phyloP scores from a whole-genome alignment of 352 stramenopile species.

The Phytophthora crassamura region DNA sequence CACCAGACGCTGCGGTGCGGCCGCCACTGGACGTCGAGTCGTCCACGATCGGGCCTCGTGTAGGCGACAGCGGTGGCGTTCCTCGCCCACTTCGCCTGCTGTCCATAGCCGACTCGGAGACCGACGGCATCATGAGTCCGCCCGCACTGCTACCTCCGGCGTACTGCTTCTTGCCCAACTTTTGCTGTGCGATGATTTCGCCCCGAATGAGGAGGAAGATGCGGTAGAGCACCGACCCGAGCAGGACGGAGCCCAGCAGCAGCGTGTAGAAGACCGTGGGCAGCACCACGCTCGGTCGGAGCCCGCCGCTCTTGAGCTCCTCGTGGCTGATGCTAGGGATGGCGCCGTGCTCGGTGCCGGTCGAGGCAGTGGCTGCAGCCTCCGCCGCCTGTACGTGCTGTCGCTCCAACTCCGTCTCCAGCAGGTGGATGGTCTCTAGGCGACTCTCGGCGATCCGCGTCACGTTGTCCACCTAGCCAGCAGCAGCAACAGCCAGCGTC shows the following conservation, averaged over 20 bases:
- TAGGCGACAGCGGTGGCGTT: conserved; percentile 38
- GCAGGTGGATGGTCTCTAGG: conserved; percentile 72
- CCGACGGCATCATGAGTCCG: conserved; percentile 29
- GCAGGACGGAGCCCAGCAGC: conserved; percentile 51
- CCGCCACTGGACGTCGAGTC: conserved; percentile 22
- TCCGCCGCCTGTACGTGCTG: conserved; percentile 60
- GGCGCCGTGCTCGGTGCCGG: conserved; percentile 9
- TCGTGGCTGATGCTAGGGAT: conserved; percentile 16
- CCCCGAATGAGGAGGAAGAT: conserved; percentile 58
- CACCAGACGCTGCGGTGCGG: conserved; percentile 9
- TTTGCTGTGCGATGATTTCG: conserved; percentile 46
- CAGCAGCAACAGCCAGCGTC: conserved; percentile 12
- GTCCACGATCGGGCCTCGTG: conserved; percentile 28
- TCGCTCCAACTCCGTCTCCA: conserved; percentile 75
- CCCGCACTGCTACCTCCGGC: conserved; percentile 2
- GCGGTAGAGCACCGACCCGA: conserved; percentile 55
- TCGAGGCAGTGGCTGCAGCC: conserved; percentile 31
- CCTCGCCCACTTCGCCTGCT: conserved; percentile 23
- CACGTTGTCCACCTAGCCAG: conserved; percentile 64
- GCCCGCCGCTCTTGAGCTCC: conserved; percentile 17
- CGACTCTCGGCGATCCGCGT: conserved; percentile 71
- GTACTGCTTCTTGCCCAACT: conserved; percentile 36
- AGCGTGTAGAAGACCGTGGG: conserved; percentile 63
- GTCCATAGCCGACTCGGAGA: conserved; percentile 29
- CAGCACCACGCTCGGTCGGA: conserved; percentile 43